Evolutionary conservation across 257 asterid genomes (phyloP), one percentile per base, ranked within the genome.

Genomic region (Avicennia marina): DNA sequence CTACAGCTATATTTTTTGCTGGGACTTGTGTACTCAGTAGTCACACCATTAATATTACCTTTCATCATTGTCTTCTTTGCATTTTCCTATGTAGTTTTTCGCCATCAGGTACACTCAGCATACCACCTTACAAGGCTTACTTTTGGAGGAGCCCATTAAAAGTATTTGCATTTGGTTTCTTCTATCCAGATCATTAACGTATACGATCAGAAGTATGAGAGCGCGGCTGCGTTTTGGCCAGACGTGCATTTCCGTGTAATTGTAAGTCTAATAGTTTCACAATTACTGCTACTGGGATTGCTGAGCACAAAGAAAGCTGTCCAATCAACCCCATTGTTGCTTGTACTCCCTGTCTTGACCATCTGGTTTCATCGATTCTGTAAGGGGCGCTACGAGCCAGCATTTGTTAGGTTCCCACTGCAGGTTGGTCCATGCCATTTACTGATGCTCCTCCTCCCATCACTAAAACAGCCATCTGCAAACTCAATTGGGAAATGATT

Each of bases 1-100:
- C 72, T 90, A 58, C 98, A 90, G 40, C 76, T 90, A 19, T 90
- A 90, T 65, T 90, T 90, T 74, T 67, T 90, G 56, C 65, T 90
- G 31, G 98, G 98, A 56, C 83, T 90, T 11, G 96, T 84, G 13
- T 90, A 90, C 65, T 34, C 96, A 3, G 73, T 70, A 6, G 75
- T 90, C 81, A 81, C 95, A 2, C 98, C 98, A 3, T 62, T 90
- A 31, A 74, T 87, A 42, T 66, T 90, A 50, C 98, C 98, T 19
- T 90, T 90, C 83, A 90, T 90, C 72, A 60, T 90, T 43, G 43
- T 90, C 78, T 90, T 90, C 73, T 90, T 90, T 34, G 91, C 91
- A 48, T 82, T 90, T 18, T 56, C 96, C 11, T 90, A 74, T 49
- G 60, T 90, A 65, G 84, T 90, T 58, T 90, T 73, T 68, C 98